These are phyloP conservation scores for Poteriospumella lacustris DNA, from an alignment of 108 stramenopile genomes.

Conservation along the genomic window DNA sequence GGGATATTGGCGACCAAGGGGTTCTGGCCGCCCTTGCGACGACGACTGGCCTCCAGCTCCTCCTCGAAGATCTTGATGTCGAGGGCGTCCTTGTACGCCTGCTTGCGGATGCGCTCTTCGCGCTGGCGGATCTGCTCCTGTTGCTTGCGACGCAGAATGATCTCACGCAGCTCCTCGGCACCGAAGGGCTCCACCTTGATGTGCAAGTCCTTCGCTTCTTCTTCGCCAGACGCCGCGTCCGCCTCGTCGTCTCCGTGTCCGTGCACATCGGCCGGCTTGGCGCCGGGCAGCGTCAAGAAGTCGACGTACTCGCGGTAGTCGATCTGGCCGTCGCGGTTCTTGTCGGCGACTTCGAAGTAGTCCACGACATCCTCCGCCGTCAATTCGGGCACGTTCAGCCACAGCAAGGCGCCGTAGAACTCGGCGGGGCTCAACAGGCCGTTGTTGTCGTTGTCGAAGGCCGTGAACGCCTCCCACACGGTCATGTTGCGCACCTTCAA, in stretches of 20 bases:
- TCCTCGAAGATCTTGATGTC: constrained; percentile 39
- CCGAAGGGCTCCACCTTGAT: constrained; percentile 39
- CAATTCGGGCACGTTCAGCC: constrained; percentile 35
- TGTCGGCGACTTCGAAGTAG: constrained; percentile 29
- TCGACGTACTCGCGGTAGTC: constrained; percentile 39
- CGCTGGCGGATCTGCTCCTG: not conserved
- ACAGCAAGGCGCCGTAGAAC: constrained; percentile 37
- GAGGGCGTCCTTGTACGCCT: constrained; percentile 31
- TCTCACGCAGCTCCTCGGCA: constrained; percentile 34
- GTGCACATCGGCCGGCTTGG: too few relatives aligned
- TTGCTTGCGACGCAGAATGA: constrained; percentile 31
- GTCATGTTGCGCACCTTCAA: constrained; percentile 24
- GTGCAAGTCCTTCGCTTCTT: not conserved
- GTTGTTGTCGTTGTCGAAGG: constrained; percentile 37
- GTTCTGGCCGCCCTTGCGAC: constrained; percentile 30
- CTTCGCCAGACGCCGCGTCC: constrained; percentile 25
- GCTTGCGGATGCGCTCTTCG: constrained; percentile 34
- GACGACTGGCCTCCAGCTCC: constrained; percentile 35
- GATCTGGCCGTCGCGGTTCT: constrained; percentile 25
- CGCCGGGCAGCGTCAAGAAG: not conserved
- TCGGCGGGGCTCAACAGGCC: constrained; percentile 33
- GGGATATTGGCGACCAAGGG: too few relatives aligned
- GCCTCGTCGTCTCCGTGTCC: constrained; percentile 26
- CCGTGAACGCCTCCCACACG: constrained; percentile 37
- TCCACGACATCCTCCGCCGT: constrained; percentile 36